Base-by-base conservation (phyloP, 805 yeast species). In the Lipomyces mesembrius region DNA sequence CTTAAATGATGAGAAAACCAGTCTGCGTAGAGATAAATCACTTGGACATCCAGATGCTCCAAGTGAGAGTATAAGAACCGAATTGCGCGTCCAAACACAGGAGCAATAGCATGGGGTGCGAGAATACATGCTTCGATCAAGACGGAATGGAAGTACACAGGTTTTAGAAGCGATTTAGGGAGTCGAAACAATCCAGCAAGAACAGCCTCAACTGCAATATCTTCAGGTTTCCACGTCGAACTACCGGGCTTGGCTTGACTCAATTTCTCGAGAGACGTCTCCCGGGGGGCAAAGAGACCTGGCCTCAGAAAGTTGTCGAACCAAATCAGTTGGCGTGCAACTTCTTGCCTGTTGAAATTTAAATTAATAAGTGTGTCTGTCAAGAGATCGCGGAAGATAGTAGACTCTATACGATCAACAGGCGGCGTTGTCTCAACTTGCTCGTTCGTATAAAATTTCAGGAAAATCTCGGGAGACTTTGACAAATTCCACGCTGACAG, bases 1-100 rank as follows among this genome's bases (percentile, higher is more conserved):
- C 96, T 90, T 77, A 95, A 85, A 78, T 95, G 99, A 64, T 91
- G 88, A 0, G 96, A 84, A 81, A 96, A 88, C 98, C 98, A 95
- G 77, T 90, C 94, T 73, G 91, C 81, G 71, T 86, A 90, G 67
- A 93, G 82, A 67, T 86, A 82, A 70, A 87, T 84, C 62, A 91
- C 80, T 77, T 92, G 97, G 73, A 87, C 87, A 75, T 94, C 97
- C 62, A 92, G 79, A 1, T 83, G 79, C 34, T 84, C 87, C 62
- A 90, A 77, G 75, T 90, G 83, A 57, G 84, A 81, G 79, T 90
- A 95, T 74, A 94, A 85, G 75, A 85, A 91, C 72, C 97, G 85
- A 69, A 94, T 86, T 0, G 97, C 96, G 70, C 97, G 85, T 52
- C 98, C 99, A 75, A 95, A 86, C 0, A 93, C 96, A 7, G 97